phyloP scores from a whole-genome alignment of 2,329 filamentous ascomycete species.

The Tothia fuscella region DNA sequence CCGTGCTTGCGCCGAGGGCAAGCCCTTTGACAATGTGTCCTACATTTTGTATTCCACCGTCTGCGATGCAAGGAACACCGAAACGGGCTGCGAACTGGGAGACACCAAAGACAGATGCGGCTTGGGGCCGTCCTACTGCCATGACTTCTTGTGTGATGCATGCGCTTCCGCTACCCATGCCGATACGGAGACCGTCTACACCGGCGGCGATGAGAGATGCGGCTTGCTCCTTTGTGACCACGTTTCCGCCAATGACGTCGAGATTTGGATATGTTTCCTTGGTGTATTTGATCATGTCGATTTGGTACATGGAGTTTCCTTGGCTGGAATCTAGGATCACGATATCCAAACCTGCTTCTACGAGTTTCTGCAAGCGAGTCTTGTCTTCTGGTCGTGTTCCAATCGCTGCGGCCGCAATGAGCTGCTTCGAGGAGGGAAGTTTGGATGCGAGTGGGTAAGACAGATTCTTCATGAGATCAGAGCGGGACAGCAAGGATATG shows the following conservation, averaged over 20 bases:
- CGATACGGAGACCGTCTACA: conserved; percentile 91
- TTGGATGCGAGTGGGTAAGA: conserved; percentile 96
- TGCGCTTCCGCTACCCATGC: conserved; percentile 95
- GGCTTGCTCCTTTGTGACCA: conserved; percentile 94
- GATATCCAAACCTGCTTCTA: conserved; percentile 90
- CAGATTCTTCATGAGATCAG: conserved; percentile 96
- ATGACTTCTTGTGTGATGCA: conserved; percentile 99
- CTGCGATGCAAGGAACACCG: conserved; percentile 94
- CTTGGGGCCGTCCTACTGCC: conserved; percentile 94
- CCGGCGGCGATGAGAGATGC: conserved; percentile 84
- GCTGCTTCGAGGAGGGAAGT: conserved; percentile 91
- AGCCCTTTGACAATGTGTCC: conserved; percentile 99
- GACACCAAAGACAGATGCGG: conserved; percentile 83
- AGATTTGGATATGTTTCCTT: conserved; percentile 76
- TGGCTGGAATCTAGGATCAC: conserved; percentile 93
- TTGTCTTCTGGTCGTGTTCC: conserved; percentile 94
- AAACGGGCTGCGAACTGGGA: conserved; percentile 82
- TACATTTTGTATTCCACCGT: conserved; percentile 95
- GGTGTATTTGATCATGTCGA: conserved; percentile 95
- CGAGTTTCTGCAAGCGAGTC: conserved; percentile 69
- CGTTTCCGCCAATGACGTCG: conserved; percentile 96
- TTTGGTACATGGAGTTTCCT: conserved; percentile 97
- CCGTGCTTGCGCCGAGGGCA: conserved; percentile 80
- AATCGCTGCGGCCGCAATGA: conserved; percentile 89
- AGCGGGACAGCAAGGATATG: conserved; percentile 38